Base-by-base conservation (phyloP, 208 protist species). In the Trypanosoma brucei region DNA sequence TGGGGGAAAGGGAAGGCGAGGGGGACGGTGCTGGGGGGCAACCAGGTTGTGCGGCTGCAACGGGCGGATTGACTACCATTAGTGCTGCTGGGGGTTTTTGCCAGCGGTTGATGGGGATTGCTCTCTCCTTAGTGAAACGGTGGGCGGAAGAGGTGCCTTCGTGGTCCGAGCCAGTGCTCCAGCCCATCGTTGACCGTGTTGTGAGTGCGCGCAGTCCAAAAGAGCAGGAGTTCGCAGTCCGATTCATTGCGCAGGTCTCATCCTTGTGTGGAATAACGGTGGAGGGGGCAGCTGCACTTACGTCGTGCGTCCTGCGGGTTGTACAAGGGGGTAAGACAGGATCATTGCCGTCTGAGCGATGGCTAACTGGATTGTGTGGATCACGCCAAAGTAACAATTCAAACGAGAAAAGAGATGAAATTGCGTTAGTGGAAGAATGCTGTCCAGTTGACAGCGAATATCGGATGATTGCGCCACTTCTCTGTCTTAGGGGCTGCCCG, bases 401-500 rank as follows among this genome's bases (percentile, higher is more conserved):
- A 11, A 6, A 11, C 11, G 8, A 11, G 42, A 11, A 46, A 14
- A 11, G n/a, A 59, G 11, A n/a, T 0, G 30, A 8, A 36, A 30
- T 59, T 34, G 31, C 22, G 55, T 8, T 30, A 44, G n/a, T 7
- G 6, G 62, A 42, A 8, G 46, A 5, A 30, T 3, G 54, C n/a
- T 37, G 55, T n/a, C 37, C 58, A 1, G 31, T 44, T 39, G n/a
- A 9, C 6, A 45, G 37, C 31, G 33, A 75, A 22, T 83, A 83
- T 61, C 60, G 62, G 34, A 62, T 60, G 2, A 46, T 87, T 31
- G 70, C 82, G 2, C 84, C 84, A n/a, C 65, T 91, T 22, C 38
- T 88, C n/a, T 84, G 71, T 37, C 45, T 91, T 38, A 62, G 81
- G 30, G 75, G 72, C 30, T 88, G 78, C 50, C 61, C 62, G n/a